These are phyloP conservation scores for Brassica carinata DNA, from an alignment of 345 rosid species.

Conservation along the genomic window DNA sequence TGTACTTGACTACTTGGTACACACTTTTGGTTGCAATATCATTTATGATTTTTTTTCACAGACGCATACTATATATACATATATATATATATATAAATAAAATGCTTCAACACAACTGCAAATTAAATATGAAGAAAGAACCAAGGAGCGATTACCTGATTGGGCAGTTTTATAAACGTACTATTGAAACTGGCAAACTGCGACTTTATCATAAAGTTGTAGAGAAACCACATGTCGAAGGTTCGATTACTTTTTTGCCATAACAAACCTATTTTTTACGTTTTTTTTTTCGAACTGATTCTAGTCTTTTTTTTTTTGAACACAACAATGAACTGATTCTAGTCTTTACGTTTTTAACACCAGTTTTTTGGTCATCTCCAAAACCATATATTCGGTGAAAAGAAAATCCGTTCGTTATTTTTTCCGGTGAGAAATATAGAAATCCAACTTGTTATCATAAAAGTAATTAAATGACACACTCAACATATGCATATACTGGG, in stretches of 20 bases:
- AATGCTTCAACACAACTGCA: neutral
- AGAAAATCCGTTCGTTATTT: too few species aligned
- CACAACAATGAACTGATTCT: neutral
- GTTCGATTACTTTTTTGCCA: slow-evolving; percentile 33
- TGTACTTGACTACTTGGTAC: neutral
- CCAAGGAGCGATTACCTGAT: neutral
- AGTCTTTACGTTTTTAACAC: neutral
- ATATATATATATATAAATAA: neutral
- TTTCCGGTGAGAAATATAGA: too few species aligned
- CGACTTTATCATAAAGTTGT: slow-evolving; percentile 27
- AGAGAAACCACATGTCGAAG: slow-evolving; percentile 28
- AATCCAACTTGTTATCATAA: too few species aligned
- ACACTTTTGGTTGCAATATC: slow-evolving; percentile 22
- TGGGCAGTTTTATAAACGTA: slow-evolving; percentile 12
- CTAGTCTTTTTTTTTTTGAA: neutral
- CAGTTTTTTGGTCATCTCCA: neutral
- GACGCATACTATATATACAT: neutral
- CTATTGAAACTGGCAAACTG: neutral
- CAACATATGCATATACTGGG: too few species aligned
- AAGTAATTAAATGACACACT: too few species aligned
- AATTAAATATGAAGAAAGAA: neutral
- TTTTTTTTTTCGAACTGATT: neutral
- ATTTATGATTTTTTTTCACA: slow-evolving; percentile 9
- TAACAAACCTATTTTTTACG: neutral
- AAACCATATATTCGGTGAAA: neutral